A percentile compares a stretch with the other conserved stretches of the same genome.
phyloP scores from a whole-genome alignment of 2,329 filamentous ascomycete species.

The Penicillium brevicompactum region DNA sequence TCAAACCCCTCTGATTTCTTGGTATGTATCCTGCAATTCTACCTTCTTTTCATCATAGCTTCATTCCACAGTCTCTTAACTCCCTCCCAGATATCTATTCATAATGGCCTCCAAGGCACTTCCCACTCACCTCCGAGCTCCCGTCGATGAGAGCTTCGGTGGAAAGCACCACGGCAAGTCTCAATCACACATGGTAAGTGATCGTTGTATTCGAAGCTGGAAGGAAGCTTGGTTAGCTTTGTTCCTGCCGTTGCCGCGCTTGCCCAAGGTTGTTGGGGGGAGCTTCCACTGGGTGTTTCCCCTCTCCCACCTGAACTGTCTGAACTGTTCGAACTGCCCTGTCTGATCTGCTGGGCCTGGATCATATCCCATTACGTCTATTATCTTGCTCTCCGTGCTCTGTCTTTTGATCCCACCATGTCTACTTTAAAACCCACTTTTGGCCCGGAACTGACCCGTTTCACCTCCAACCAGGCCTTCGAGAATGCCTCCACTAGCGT shows the following conservation, averaged over 20 bases:
- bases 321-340: too few relatives aligned
- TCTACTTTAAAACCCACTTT: not conserved
- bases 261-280: not conserved
- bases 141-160: constrained; percentile 55
- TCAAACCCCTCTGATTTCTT: not conserved
- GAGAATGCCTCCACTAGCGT: constrained; percentile 99
- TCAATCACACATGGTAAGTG: constrained; percentile 59
- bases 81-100: constrained; percentile 6
- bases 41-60: not conserved
- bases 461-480: constrained; percentile 69
- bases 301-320: not conserved
- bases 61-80: constrained; percentile 3
- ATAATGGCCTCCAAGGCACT: constrained; percentile 77
- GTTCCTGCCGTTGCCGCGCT: not conserved
- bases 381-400: not conserved
- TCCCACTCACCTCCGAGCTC: constrained; percentile 73
- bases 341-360: too few relatives aligned
- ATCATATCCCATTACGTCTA: too few relatives aligned
- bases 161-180: constrained; percentile 58
- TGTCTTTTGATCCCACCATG: not conserved
- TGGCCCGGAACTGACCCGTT: constrained; percentile 9
- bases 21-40: not conserved
- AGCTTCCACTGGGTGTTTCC: not conserved
- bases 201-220: not conserved
- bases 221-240: not conserved